phyloP scores from a whole-genome alignment of 768 basidiomycete genomes.

The Russula dissimulans region DNA sequence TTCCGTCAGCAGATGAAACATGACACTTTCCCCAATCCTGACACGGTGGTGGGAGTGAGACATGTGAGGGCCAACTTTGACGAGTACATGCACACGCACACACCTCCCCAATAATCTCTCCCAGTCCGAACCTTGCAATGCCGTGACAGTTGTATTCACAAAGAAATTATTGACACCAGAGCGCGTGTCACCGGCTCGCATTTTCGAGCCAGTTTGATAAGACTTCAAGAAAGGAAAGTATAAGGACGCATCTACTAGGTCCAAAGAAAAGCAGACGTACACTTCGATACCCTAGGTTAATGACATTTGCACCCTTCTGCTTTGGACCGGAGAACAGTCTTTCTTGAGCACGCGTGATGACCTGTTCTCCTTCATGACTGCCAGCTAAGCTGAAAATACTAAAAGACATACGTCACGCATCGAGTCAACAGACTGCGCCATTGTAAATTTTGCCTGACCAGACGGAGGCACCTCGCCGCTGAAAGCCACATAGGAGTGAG shows the following conservation, averaged over 20 bases:
- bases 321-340: slow-evolving; percentile 36
- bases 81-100: slow-evolving; percentile 4
- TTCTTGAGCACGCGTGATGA: slow-evolving; percentile 54
- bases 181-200: slow-evolving; percentile 27
- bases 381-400: neutral
- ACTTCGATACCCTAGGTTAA: slow-evolving; percentile 56
- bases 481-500: slow-evolving; percentile 6
- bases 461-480: neutral
- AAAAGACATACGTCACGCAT: slow-evolving; percentile 6
- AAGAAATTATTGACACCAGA: slow-evolving; percentile 48
- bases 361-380: slow-evolving; percentile 31
- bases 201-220: slow-evolving; percentile 25
- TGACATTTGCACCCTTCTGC: slow-evolving; percentile 41
- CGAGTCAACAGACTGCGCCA: slow-evolving; percentile 10
- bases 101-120: slow-evolving; percentile 52
- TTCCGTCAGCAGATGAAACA: slow-evolving; percentile 69
- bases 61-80: neutral
- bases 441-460: neutral
- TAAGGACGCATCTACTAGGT: neutral
- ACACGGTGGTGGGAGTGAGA: neutral
- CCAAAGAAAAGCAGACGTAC: slow-evolving; percentile 28
- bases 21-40: slow-evolving; percentile 70
- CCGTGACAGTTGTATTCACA: slow-evolving; percentile 68
- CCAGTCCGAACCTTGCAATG: slow-evolving; percentile 60
- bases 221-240: neutral